Evolutionary conservation across 148 eudicot species (phyloP).

Genomic region (Rhododendron molle): DNA sequence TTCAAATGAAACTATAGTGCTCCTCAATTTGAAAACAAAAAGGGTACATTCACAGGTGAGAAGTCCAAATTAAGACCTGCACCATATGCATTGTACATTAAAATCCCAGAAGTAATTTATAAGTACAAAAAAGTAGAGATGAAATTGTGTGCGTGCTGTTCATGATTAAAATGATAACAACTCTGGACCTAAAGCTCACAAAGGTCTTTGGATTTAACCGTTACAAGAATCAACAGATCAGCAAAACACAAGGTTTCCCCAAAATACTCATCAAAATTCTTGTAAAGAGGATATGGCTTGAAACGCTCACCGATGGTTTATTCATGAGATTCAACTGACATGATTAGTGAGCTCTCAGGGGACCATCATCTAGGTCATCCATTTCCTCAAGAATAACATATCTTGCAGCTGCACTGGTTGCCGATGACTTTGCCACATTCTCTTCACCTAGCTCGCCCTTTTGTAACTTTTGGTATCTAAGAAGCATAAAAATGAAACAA

Average conservation of each 20-base stretch:
- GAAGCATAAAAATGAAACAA: background rate
- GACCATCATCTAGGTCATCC: constrained; percentile 57
- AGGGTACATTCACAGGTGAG: background rate
- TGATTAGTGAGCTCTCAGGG: constrained; percentile 25
- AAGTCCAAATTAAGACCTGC: background rate
- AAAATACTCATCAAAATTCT: background rate
- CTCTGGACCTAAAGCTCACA: background rate
- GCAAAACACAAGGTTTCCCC: background rate
- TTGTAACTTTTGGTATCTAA: constrained; percentile 75
- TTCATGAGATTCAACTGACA: background rate
- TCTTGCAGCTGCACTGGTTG: constrained; percentile 44
- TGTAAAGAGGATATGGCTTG: background rate
- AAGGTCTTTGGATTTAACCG: background rate
- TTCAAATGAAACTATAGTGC: background rate
- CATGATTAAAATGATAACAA: background rate
- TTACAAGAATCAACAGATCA: background rate
- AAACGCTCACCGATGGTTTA: constrained; percentile 17
- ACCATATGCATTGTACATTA: background rate
- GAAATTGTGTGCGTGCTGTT: background rate
- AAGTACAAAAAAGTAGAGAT: background rate
- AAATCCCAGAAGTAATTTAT: background rate
- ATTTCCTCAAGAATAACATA: constrained; percentile 89
- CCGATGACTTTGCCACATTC: constrained; percentile 22
- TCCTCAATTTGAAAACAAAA: background rate
- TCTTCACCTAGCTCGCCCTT: constrained; percentile 37